A percentile compares a stretch with the other conserved stretches of the same genome.
phyloP scores from a whole-genome alignment of 2,329 filamentous ascomycete genomes.

The Endoconidiophora laricicola region DNA sequence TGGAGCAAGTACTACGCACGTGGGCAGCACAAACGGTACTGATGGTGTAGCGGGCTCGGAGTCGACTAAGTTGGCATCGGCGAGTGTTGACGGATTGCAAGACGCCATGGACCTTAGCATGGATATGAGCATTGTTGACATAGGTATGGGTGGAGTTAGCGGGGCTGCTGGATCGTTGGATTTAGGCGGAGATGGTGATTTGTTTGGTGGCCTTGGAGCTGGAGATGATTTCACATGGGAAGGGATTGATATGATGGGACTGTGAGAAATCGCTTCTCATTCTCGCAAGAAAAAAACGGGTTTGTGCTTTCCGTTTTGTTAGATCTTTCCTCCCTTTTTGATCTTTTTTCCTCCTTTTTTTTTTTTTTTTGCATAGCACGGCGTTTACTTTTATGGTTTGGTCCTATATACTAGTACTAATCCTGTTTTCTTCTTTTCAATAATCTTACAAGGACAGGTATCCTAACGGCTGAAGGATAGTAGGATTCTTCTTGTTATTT shows the following conservation, averaged over 20 bases:
- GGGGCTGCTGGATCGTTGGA: background rate
- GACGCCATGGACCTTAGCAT: constrained; percentile 4
- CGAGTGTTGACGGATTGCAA: constrained; percentile 20
- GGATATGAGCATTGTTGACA: constrained; percentile 10
- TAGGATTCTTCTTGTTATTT: too few relatives aligned
- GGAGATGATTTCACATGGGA: constrained; percentile 12
- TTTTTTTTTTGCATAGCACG: background rate
- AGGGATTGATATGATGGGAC: constrained; percentile 9
- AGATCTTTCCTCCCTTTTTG: background rate
- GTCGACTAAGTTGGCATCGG: constrained; percentile 19
- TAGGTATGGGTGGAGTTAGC: constrained; percentile 2
- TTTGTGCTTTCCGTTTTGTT: background rate
- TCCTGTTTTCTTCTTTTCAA: too few relatives aligned
- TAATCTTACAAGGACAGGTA: too few relatives aligned
- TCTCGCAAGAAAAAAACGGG: background rate
- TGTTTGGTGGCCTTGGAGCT: constrained; percentile 10
- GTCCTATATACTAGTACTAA: too few relatives aligned
- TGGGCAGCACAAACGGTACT: constrained; percentile 19
- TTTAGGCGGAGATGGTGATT: constrained; percentile 6
- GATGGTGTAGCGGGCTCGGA: constrained; percentile 24
- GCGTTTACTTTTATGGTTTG: background rate
- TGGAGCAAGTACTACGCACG: constrained; percentile 12
- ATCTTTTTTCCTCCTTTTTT: background rate
- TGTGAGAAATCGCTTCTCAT: background rate
- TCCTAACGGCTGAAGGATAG: too few relatives aligned